These are phyloP conservation scores for Parsonsia alboflavescens DNA, from an alignment of 257 asterid genomes.

Conservation along the genomic window DNA sequence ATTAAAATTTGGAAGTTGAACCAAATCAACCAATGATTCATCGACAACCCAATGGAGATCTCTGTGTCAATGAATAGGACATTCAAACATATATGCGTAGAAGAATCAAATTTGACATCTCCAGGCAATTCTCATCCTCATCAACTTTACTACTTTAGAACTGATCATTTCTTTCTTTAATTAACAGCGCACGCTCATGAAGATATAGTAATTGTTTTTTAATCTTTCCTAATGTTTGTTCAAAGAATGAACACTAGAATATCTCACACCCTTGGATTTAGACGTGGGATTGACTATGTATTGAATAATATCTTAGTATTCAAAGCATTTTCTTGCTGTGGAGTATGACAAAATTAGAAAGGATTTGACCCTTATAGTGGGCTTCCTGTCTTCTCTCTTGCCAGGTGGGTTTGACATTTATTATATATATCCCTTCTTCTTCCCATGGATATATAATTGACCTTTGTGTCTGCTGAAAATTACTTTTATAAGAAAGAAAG, in stretches of 20 bases:
- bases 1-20: no score
- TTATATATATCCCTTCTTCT: no score
- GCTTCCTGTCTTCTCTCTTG: slow-evolving; percentile 5
- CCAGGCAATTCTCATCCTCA: background rate
- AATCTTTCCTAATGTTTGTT: background rate
- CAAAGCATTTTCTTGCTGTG: slow-evolving; percentile 4
- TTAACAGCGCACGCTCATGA: background rate
- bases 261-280: background rate
- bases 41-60: background rate
- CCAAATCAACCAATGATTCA: slow-evolving; percentile 6
- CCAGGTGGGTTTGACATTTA: slow-evolving; percentile 21
- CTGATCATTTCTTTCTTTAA: slow-evolving; percentile 6
- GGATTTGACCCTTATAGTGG: slow-evolving; percentile 17
- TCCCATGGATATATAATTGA: slow-evolving; percentile 10
- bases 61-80: background rate
- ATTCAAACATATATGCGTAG: slow-evolving; percentile 5
- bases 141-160: background rate
- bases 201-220: background rate
- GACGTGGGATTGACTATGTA: slow-evolving; percentile 7
- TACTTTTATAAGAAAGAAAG: no score
- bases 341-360: slow-evolving; percentile 1
- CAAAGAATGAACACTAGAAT: background rate
- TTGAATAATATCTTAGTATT: slow-evolving; percentile 10
- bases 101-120: background rate
- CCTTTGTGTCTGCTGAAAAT: background rate